Percentiles rank a stretch among this genome's conserved stretches.
Evolutionary conservation across 306 rosid genomes (phyloP).

Genomic region (Benincasa hispida): DNA sequence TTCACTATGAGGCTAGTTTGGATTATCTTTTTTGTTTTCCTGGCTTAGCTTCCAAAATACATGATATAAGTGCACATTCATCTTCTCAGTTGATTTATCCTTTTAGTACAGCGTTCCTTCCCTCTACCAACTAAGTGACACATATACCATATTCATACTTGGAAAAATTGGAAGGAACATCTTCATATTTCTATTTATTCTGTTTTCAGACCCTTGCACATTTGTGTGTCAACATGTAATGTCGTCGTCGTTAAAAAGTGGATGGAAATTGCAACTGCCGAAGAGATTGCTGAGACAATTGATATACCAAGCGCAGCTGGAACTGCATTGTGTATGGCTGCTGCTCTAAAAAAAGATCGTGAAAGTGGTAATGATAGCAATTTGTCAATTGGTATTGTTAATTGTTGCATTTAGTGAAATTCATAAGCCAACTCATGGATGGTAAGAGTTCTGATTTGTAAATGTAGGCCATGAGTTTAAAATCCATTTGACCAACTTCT

Average conservation of each 20-base stretch:
- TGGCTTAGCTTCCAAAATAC: neutral
- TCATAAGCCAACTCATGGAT: neutral
- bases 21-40: neutral
- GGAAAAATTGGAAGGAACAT: neutral
- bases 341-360: conserved; percentile 90
- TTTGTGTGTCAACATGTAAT: conserved; percentile 92
- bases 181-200: neutral
- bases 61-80: neutral
- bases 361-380: conserved; percentile 54
- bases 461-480: neutral
- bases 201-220: conserved; percentile 75
- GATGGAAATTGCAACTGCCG: conserved; percentile 75
- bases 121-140: neutral
- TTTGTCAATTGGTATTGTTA: neutral
- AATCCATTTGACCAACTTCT: neutral
- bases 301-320: conserved; percentile 73
- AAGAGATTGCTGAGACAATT: conserved; percentile 79
- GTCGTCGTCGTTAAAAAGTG: conserved; percentile 90
- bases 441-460: neutral
- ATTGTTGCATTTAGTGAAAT: neutral
- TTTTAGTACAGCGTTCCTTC: neutral
- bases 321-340: conserved; percentile 96
- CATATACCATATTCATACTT: neutral
- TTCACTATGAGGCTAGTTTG: neutral
- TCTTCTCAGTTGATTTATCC: neutral